Evolutionary conservation across 192 early-diverging fungal species (phyloP).

Genomic region (Coemansia sp.): DNA sequence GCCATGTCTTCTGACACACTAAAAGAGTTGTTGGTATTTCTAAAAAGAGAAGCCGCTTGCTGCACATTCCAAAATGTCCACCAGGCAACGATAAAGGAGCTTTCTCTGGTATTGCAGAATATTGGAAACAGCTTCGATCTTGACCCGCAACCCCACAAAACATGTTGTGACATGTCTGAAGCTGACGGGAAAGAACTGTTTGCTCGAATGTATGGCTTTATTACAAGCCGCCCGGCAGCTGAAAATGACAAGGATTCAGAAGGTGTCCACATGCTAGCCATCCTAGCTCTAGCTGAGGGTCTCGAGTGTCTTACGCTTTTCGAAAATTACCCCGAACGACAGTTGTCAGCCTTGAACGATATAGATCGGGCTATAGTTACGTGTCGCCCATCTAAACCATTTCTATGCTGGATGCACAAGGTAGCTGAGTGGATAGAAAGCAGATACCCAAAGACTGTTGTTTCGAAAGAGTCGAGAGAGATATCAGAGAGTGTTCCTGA

Average conservation of each 20-base stretch:
- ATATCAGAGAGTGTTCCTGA: neutral
- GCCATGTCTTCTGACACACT: neutral
- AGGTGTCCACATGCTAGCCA: conserved; percentile 17
- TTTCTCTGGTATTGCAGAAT: neutral
- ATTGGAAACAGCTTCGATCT: neutral
- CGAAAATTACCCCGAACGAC: neutral
- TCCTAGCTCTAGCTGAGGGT: conserved; percentile 19
- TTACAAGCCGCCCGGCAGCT: conserved; percentile 4
- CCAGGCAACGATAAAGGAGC: neutral
- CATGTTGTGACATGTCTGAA: neutral
- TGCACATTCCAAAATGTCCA: neutral
- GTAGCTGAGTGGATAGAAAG: conserved; percentile 15
- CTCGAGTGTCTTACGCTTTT: conserved; percentile 6
- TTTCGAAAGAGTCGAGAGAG: neutral
- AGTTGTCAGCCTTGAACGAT: conserved; percentile 16
- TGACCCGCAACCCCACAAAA: neutral
- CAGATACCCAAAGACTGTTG: neutral
- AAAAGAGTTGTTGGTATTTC: neutral
- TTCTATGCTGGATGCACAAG: conserved; percentile 25
- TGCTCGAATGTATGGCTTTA: neutral
- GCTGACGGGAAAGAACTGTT: neutral
- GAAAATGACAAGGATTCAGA: conserved; percentile 11
- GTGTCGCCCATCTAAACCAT: conserved; percentile 6
- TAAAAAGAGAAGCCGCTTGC: neutral
- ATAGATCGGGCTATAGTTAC: conserved; percentile 26